Conservation (phyloP, 805 yeast genomes). For the Yarrowia deformans region DNA sequence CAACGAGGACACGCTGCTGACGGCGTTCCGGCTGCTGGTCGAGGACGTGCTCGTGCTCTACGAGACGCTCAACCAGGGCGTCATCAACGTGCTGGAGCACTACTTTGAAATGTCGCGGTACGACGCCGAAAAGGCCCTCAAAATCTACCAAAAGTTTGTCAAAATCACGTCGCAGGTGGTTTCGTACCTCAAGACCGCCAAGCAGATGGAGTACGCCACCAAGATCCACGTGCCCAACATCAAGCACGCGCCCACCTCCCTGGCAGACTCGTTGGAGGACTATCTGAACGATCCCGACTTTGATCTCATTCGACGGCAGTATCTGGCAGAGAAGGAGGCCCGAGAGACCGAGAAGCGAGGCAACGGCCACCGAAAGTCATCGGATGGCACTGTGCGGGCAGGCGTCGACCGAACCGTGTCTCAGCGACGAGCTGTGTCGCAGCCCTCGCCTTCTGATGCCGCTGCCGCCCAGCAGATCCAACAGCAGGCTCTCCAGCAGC, state of each 20-base stretch:
- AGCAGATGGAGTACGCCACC: conserved; percentile 83
- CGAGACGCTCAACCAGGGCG: conserved; percentile 94
- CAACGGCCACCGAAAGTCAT: conserved; percentile 26
- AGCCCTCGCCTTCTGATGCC: conserved; percentile 42
- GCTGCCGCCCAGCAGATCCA: conserved; percentile 45
- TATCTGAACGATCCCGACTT: conserved; percentile 87
- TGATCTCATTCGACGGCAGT: conserved; percentile 79
- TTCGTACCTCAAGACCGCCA: conserved; percentile 85
- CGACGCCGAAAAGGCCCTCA: conserved; percentile 87
- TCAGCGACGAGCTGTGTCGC: conserved; percentile 43
- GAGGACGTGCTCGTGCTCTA: conserved; percentile 85
- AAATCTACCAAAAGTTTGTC: conserved; percentile 83
- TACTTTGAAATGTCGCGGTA: conserved; percentile 88
- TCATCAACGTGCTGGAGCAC: conserved; percentile 89
- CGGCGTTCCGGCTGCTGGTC: conserved; percentile 87
- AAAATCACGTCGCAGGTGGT: conserved; percentile 87
- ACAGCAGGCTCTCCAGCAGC: conserved; percentile 45
- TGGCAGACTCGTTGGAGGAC: conserved; percentile 85
- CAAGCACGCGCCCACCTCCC: conserved; percentile 95
- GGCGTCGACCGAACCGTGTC: conserved; percentile 8
- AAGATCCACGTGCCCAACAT: conserved; percentile 93
- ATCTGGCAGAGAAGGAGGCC: conserved; percentile 68
- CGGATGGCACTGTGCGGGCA: conserved; percentile 22
- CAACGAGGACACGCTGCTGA: conserved; percentile 80
- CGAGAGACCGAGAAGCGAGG: conserved; percentile 45